Base-by-base conservation (phyloP, 2,329 filamentous ascomycete species). In the Byssochlamys sp. region DNA sequence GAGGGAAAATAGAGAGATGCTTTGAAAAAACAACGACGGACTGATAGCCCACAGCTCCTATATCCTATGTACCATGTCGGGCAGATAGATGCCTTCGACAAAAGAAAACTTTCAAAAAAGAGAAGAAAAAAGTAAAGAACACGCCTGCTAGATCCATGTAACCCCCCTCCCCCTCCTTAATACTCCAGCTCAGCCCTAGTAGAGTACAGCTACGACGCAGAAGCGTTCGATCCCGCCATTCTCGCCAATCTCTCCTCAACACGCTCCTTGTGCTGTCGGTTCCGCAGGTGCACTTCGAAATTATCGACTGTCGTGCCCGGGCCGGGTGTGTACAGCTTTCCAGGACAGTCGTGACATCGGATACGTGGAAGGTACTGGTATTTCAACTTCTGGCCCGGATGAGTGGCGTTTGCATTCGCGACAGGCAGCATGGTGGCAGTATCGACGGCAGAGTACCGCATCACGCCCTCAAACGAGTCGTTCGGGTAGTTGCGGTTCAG, bases 241-340 rank as follows among this genome's bases (percentile, higher is more conserved):
- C 71, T 73, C 4, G 68, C 69, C 19, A 79, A 64, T 25, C 79
- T 74, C 56, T 75, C 74, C 60, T 86, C 82, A 9, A 91, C 89
- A 65, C 82, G 83, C 63, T 89, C 84, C 65, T 86, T 83, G 72
- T 99, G 94, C 55, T 81, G 79, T 50, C 88, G 84, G 73, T 96
- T 96, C 73, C 87, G 89, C 53, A 97, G 78, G 75, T 99, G 94
- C 1, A 95, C 85, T 74, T 96, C 90, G 62, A 99, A 99, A 69
- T 96, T 95, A 52, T 86, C 86, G 4, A 92, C 89, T 2, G 90
- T 91, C 70, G 83, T 88, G 26, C 87, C 90, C 0, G 91, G 90
- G 0, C 91, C 89, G 0, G 91, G 90, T 0, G 91, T 96, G 73
- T 99, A 99, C 10, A 96, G 78, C 73, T 96, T 97, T 29, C 90